phyloP scores from a whole-genome alignment of 495 filamentous ascomycete species.

The Daldinia bambusicola region DNA sequence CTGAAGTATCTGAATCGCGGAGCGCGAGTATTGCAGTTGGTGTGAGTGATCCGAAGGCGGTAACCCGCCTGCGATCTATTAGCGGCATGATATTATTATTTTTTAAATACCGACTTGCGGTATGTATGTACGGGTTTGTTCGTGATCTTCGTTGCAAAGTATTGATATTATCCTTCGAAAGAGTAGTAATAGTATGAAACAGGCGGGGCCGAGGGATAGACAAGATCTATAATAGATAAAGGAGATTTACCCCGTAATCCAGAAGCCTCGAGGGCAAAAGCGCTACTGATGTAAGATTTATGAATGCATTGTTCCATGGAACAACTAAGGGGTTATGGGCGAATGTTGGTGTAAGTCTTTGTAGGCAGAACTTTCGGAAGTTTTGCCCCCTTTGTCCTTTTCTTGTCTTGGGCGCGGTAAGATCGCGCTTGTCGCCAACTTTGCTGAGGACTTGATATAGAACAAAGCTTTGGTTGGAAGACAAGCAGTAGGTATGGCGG shows the following conservation, averaged over 20 bases:
- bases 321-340: slow-evolving; percentile 26
- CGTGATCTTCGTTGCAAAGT: slow-evolving; percentile 5
- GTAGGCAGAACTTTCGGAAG: not conserved
- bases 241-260: slow-evolving; percentile 31
- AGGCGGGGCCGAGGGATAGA: slow-evolving; percentile 26
- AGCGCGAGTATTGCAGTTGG: slow-evolving; percentile 43
- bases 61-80: slow-evolving; percentile 45
- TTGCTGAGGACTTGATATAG: not conserved
- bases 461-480: slow-evolving; percentile 28
- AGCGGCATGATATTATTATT: slow-evolving; percentile 45
- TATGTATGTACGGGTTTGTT: not conserved
- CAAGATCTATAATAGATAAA: slow-evolving; percentile 38
- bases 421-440: slow-evolving; percentile 6
- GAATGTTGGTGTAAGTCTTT: slow-evolving; percentile 31
- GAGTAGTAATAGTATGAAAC: slow-evolving; percentile 11
- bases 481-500: not conserved
- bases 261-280: slow-evolving; percentile 41
- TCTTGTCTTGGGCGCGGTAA: slow-evolving; percentile 24
- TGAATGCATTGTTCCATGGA: slow-evolving; percentile 46
- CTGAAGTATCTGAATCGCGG: slow-evolving; percentile 34
- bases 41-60: slow-evolving; percentile 42
- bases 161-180: slow-evolving; percentile 4
- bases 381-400: slow-evolving; percentile 6
- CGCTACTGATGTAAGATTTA: slow-evolving; percentile 32
- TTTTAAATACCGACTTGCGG: slow-evolving; percentile 4